Base-by-base conservation (phyloP, 164 flowering plant species). In the Nelumbo lutea region DNA sequence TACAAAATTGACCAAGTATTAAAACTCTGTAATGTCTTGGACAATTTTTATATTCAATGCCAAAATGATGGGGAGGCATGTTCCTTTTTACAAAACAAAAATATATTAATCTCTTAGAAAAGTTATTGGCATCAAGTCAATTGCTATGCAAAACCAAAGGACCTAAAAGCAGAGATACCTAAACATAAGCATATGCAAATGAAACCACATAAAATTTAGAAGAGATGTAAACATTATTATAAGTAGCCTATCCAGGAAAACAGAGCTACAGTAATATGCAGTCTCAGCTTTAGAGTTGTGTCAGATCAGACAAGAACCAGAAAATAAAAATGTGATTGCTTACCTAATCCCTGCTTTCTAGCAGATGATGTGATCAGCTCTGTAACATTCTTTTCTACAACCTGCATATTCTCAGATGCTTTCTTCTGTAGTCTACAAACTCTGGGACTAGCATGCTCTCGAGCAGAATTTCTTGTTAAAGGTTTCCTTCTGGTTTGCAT, bases 401-500 rank as follows among this genome's bases (percentile, higher is more conserved):
- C 64, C 67, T 83, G 84, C 9, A 65, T 83, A 78, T 78, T 80
- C 70, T 86, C 88, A 70, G 84, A 61, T 39, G 45, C 75, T 74
- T 81, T 88, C 79, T 76, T 86, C 69, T 83, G 88, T 59, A 79
- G 68, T 81, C 90, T 86, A 48, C 81, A 74, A 70, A 75, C 83
- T 73, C 82, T 86, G 10, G 93, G 74, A 75, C 81, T 83, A 45
- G 79, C 83, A 78, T 59, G 68, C 72, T 83, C 91, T 67, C 82
- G 67, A 48, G 79, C 66, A 73, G 83, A 79, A 79, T 62, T 84
- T 79, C 83, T 82, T 62, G 83, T 79, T 8, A 73, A 52, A 59
- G 69, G 47, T 75, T 81, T 90, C 76, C 86, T 91, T 85, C 77
- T 90, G 53, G 86, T 93, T 81, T 82, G 95, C 96, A 93, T 93